These are phyloP conservation scores for Microsporum ferrugineum DNA, from an alignment of 2,329 filamentous ascomycete genomes.

Conservation along the genomic window DNA sequence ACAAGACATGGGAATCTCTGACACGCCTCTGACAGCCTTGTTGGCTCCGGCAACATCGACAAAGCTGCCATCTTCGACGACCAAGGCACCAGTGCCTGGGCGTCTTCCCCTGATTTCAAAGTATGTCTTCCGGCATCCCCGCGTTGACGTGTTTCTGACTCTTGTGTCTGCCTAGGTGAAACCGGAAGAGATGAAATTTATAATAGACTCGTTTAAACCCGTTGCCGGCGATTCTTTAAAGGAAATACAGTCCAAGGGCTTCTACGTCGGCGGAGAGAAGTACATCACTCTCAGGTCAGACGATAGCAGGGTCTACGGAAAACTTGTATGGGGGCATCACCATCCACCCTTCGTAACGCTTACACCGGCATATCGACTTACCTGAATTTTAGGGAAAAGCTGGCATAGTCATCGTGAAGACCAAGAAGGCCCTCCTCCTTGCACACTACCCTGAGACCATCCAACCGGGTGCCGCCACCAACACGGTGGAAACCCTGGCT, in stretches of 20 bases:
- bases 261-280: slow-evolving; percentile 65
- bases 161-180: slow-evolving; percentile 32
- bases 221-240: slow-evolving; percentile 40
- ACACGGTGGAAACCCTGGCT: slow-evolving; percentile 69
- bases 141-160: neutral
- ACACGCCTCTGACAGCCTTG: slow-evolving; percentile 48
- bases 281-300: slow-evolving; percentile 68
- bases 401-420: slow-evolving; percentile 75
- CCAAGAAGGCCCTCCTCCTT: slow-evolving; percentile 76
- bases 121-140: slow-evolving; percentile 41
- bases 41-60: slow-evolving; percentile 67
- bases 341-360: neutral
- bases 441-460: slow-evolving; percentile 69
- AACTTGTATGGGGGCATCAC: slow-evolving; percentile 45
- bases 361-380: neutral
- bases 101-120: slow-evolving; percentile 56
- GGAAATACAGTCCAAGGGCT: slow-evolving; percentile 58
- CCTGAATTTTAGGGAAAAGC: slow-evolving; percentile 52
- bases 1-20: neutral
- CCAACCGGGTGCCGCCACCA: slow-evolving; percentile 63
- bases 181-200: slow-evolving; percentile 44
- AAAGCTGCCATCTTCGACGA: slow-evolving; percentile 74
- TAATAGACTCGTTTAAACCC: slow-evolving; percentile 45
- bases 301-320: slow-evolving; percentile 69
- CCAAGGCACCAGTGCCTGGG: slow-evolving; percentile 73